phyloP scores from a whole-genome alignment of 352 stramenopile species.

The Sclerospora graminicola region DNA sequence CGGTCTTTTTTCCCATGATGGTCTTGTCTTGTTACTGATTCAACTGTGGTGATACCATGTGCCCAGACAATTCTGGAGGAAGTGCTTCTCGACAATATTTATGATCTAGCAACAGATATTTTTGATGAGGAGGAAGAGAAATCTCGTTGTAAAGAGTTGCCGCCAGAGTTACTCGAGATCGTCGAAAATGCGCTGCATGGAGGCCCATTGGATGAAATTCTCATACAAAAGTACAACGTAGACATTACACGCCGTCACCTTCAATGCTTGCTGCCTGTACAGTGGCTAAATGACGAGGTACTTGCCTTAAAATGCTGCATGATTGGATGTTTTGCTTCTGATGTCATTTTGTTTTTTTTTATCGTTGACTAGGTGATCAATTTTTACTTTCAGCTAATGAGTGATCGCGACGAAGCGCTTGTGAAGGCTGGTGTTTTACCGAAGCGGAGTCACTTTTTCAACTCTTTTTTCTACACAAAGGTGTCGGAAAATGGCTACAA shows the following conservation, averaged over 20 bases:
- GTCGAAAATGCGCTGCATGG: constrained; percentile 48
- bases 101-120: constrained; percentile 40
- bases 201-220: constrained; percentile 42
- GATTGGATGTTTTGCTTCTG: neutral
- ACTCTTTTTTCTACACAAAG: constrained; percentile 83
- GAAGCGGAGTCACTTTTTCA: constrained; percentile 77
- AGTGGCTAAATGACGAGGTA: constrained; percentile 81
- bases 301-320: neutral
- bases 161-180: constrained; percentile 47
- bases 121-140: constrained; percentile 46
- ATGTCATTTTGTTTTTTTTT: neutral
- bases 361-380: constrained; percentile 52
- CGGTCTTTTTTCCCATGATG: neutral
- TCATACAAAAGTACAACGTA: constrained; percentile 78
- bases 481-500: constrained; percentile 77
- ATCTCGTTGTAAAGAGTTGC: constrained; percentile 39
- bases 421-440: constrained; percentile 33
- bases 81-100: constrained; percentile 45
- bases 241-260: constrained; percentile 65
- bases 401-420: constrained; percentile 51
- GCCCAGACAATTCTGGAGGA: constrained; percentile 46
- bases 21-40: neutral
- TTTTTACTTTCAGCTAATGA: constrained; percentile 80
- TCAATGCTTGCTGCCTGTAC: constrained; percentile 51
- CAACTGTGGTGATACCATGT: neutral